Evolutionary conservation across 208 protist genomes (phyloP).

Genomic region (Balamuthia mandrillaris): DNA sequence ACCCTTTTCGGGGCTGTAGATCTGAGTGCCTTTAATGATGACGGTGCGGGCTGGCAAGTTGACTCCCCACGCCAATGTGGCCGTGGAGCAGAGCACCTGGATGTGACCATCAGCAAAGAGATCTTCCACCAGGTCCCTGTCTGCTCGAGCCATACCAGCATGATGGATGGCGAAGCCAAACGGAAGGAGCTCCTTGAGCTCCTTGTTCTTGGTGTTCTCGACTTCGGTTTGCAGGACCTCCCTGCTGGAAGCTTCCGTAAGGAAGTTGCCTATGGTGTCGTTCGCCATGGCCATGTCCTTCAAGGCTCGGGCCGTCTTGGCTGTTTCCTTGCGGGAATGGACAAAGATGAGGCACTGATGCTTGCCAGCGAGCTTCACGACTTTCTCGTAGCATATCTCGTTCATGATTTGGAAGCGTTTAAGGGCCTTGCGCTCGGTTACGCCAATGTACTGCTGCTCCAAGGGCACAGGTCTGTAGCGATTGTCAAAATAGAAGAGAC

Average conservation of each 20-base stretch:
- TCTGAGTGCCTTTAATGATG: conserved; percentile 99
- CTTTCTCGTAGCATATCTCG: conserved; percentile 94
- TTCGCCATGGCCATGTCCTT: conserved; percentile 83
- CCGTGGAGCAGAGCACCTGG: conserved; percentile 96
- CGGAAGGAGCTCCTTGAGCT: conserved; percentile 85
- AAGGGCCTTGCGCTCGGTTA: conserved; percentile 89
- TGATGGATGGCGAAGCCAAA: conserved; percentile 99
- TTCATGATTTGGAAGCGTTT: conserved; percentile 94
- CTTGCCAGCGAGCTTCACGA: conserved; percentile 79
- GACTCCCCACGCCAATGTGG: conserved; percentile 99
- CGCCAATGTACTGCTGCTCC: conserved; percentile 95
- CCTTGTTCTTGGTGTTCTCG: conserved; percentile 48
- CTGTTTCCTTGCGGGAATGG: conserved; percentile 97
- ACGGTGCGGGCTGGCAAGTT: conserved; percentile 99
- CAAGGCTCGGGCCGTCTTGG: conserved; percentile 88
- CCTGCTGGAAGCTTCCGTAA: conserved; percentile 77
- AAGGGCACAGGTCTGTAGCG: conserved; percentile 95
- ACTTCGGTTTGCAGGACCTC: conserved; percentile 75
- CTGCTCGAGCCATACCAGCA: conserved; percentile 92
- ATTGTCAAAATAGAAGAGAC: conserved; percentile 90
- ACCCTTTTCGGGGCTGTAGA: conserved; percentile 96
- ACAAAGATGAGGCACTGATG: conserved; percentile 98
- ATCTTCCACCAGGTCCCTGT: conserved; percentile 93
- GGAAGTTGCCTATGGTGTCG: conserved; percentile 82
- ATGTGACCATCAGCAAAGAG: conserved; percentile 94